phyloP scores from a whole-genome alignment of 2,329 filamentous ascomycete species.

The Talaromyces sp. region DNA sequence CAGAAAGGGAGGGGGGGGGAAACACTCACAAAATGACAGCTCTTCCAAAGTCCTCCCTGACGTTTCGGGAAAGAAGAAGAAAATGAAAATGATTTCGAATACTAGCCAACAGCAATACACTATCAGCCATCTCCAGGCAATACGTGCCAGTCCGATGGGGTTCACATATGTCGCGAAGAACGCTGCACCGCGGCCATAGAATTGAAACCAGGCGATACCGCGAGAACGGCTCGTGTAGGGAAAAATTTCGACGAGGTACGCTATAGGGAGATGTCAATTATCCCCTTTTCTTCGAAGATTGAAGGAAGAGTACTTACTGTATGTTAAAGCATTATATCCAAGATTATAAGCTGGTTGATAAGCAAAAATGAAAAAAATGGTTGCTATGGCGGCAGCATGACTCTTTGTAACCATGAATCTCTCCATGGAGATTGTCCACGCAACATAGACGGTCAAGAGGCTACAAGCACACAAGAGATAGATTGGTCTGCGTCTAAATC shows the following conservation, averaged over 20 bases:
- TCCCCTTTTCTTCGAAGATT: background rate
- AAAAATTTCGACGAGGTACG: conserved; percentile 54
- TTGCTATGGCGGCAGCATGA: conserved; percentile 37
- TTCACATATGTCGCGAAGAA: conserved; percentile 52
- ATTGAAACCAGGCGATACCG: conserved; percentile 57
- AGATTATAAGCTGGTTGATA: conserved; percentile 62
- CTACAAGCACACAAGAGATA: conserved; percentile 49
- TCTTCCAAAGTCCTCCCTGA: conserved; percentile 44
- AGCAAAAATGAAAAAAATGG: conserved; percentile 59
- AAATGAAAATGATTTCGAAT: conserved; percentile 44
- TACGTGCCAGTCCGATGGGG: conserved; percentile 43
- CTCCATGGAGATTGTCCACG: conserved; percentile 52
- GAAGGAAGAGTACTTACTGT: background rate
- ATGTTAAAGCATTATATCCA: conserved; percentile 62
- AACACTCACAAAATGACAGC: conserved; percentile 43
- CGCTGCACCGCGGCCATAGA: conserved; percentile 50
- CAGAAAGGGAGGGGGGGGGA: background rate
- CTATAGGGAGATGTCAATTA: conserved; percentile 31
- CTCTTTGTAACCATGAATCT: conserved; percentile 34
- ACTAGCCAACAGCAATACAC: conserved; percentile 44
- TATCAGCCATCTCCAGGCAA: conserved; percentile 45
- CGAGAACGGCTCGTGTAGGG: conserved; percentile 57
- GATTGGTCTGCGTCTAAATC: conserved; percentile 44
- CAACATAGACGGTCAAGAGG: conserved; percentile 54
- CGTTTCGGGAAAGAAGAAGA: conserved; percentile 48